phyloP scores from a whole-genome alignment of 148 eudicot genomes.

The Silene uniflora region DNA sequence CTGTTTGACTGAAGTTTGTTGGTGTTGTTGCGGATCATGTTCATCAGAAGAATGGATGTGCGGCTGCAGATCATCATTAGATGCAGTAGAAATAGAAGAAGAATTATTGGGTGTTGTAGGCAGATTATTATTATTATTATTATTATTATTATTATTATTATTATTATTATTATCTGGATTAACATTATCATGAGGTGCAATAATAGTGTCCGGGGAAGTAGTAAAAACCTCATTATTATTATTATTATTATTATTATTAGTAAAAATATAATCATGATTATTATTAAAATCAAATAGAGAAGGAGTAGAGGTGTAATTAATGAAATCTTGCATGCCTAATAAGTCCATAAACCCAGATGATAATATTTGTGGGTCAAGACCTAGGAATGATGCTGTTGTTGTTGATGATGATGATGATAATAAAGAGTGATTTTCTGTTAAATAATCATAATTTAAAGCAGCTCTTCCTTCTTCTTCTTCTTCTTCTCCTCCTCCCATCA shows the following conservation, averaged over 20 bases:
- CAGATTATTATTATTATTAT: conserved; percentile 20
- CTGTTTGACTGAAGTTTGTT: conserved; percentile 36
- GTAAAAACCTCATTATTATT: neutral
- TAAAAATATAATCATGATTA: no score
- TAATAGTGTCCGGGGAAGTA: no score
- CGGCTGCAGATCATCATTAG: conserved; percentile 26
- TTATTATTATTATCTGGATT: conserved; percentile 6
- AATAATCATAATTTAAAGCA: conserved; percentile 12
- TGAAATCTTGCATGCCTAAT: conserved; percentile 45
- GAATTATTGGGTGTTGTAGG: conserved; percentile 61
- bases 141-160: neutral
- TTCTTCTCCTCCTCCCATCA: conserved; percentile 6
- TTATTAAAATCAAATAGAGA: conserved; percentile 23
- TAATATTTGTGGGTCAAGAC: neutral
- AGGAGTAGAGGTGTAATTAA: conserved; percentile 16
- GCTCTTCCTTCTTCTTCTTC: neutral
- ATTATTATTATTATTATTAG: neutral
- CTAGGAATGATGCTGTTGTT: conserved; percentile 10
- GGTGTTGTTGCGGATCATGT: conserved; percentile 19
- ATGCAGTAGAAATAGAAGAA: conserved; percentile 43
- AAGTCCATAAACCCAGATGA: conserved; percentile 68
- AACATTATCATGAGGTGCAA: neutral
- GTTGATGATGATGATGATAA: conserved; percentile 2
- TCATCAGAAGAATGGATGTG: conserved; percentile 13
- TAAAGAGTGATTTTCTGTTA: conserved; percentile 7